Evolutionary conservation across 2,329 filamentous ascomycete species (phyloP).

Genomic region (Allantophomopsis lycopodina): DNA sequence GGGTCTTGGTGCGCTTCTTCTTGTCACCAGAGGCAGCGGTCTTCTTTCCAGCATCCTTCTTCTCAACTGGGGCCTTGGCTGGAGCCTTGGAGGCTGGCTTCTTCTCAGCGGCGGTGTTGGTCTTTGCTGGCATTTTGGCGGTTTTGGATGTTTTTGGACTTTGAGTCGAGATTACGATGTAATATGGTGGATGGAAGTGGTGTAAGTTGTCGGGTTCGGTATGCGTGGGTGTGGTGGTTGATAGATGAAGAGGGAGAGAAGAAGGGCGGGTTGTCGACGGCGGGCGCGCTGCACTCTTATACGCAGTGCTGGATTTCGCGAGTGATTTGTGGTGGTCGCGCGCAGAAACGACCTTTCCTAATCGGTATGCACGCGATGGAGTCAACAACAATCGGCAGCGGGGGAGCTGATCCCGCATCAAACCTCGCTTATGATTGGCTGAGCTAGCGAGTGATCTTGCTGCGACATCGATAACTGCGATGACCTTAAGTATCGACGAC

Average conservation of each 20-base stretch:
- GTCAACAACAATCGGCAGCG: neutral
- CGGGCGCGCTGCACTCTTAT: conserved; percentile 4
- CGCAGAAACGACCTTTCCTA: no score
- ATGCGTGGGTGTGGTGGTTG: conserved; percentile 7
- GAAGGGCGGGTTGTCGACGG: conserved; percentile 3
- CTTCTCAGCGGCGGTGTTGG: conserved; percentile 62
- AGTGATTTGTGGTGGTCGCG: conserved; percentile 2
- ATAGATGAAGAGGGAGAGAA: conserved; percentile 18
- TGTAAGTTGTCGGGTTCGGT: conserved; percentile 5
- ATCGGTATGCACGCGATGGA: conserved; percentile 1
- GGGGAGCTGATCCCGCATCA: neutral
- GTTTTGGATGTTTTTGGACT: conserved; percentile 6
- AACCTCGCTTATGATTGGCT: neutral
- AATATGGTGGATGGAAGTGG: conserved; percentile 19
- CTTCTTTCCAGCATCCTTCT: conserved; percentile 99
- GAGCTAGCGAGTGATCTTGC: conserved; percentile 4
- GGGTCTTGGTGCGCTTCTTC: conserved; percentile 99
- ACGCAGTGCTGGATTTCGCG: conserved; percentile 2
- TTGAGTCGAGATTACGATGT: conserved; percentile 12
- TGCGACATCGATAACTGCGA: conserved; percentile 2
- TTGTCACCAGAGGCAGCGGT: conserved; percentile 91
- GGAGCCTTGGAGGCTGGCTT: conserved; percentile 96
- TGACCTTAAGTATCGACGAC: conserved; percentile 4
- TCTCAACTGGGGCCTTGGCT: conserved; percentile 76
- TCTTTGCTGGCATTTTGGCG: conserved; percentile 88